Evolutionary conservation across 2,329 filamentous ascomycete genomes (phyloP).

Genomic region (Pseudophaeomoniella oleicola): DNA sequence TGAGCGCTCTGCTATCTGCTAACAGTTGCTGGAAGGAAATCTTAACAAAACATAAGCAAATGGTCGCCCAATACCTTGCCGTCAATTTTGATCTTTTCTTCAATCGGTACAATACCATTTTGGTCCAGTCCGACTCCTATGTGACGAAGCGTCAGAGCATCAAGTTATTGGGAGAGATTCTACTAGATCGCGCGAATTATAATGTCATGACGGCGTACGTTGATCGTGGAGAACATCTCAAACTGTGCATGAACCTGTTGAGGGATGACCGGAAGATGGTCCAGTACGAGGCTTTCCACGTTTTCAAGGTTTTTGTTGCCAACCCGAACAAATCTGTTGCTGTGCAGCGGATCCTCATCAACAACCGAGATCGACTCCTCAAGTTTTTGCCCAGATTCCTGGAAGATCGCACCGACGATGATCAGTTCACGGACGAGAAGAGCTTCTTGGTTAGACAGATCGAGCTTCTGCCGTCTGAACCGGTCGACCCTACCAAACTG

Average conservation of each 20-base stretch:
- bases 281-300: constrained; percentile 97
- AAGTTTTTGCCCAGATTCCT: constrained; percentile 83
- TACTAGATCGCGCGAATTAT: constrained; percentile 92
- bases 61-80: constrained; percentile 75
- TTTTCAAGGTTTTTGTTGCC: constrained; percentile 98
- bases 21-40: constrained; percentile 51
- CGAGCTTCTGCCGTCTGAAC: constrained; percentile 30
- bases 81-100: constrained; percentile 94
- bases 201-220: constrained; percentile 97
- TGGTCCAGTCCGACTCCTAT: constrained; percentile 88
- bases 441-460: constrained; percentile 96
- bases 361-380: constrained; percentile 84
- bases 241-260: constrained; percentile 95
- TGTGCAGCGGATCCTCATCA: constrained; percentile 88
- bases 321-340: constrained; percentile 97
- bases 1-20: neutral
- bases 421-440: constrained; percentile 96
- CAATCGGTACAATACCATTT: constrained; percentile 55
- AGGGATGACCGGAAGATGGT: constrained; percentile 97
- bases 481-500: constrained; percentile 18
- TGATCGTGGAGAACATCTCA: constrained; percentile 85
- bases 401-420: constrained; percentile 89
- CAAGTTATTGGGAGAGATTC: constrained; percentile 86
- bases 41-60: constrained; percentile 80
- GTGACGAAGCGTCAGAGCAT: constrained; percentile 97